Percentiles rank a stretch among this genome's conserved stretches.
Evolutionary conservation across 2,329 filamentous ascomycete species (phyloP).

Genomic region (Aspergillus spinulosporus): DNA sequence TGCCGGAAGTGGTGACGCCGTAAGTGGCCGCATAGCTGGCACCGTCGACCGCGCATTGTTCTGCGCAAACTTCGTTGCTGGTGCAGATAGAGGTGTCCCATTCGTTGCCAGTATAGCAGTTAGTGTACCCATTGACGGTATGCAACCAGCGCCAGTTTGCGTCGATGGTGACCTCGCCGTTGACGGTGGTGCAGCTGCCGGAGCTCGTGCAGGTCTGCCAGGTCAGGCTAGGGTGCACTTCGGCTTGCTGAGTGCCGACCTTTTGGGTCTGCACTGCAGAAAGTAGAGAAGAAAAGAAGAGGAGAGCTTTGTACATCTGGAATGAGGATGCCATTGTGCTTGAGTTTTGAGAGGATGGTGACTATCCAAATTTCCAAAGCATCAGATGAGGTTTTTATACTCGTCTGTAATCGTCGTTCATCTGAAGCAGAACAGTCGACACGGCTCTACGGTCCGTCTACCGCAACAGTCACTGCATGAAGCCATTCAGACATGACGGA

Average conservation of each 20-base stretch:
- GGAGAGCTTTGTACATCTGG: constrained; percentile 19
- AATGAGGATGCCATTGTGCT: constrained; percentile 18
- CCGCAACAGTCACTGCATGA: constrained; percentile 9
- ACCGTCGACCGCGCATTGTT: constrained; percentile 59
- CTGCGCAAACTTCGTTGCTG: constrained; percentile 52
- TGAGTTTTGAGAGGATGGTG: background rate
- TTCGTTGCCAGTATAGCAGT: constrained; percentile 59
- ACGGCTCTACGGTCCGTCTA: constrained; percentile 22
- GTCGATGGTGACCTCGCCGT: constrained; percentile 54
- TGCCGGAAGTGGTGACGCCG: constrained; percentile 53
- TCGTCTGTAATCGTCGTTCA: constrained; percentile 45
- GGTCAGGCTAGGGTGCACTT: constrained; percentile 50
- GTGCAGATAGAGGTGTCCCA: constrained; percentile 54
- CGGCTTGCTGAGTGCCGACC: constrained; percentile 24
- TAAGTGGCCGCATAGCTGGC: constrained; percentile 56
- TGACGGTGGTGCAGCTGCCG: constrained; percentile 53
- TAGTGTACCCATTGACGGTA: constrained; percentile 49
- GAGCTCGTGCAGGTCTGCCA: constrained; percentile 54
- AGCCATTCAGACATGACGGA: background rate
- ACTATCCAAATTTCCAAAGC: no score
- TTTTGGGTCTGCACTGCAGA: constrained; percentile 23
- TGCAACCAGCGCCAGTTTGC: constrained; percentile 62
- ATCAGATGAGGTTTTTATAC: no score
- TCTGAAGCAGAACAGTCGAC: constrained; percentile 38
- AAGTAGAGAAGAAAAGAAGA: constrained; percentile 19